These are phyloP conservation scores for Pleurotus giganteus DNA, from an alignment of 768 basidiomycete species.

Conservation along the genomic window DNA sequence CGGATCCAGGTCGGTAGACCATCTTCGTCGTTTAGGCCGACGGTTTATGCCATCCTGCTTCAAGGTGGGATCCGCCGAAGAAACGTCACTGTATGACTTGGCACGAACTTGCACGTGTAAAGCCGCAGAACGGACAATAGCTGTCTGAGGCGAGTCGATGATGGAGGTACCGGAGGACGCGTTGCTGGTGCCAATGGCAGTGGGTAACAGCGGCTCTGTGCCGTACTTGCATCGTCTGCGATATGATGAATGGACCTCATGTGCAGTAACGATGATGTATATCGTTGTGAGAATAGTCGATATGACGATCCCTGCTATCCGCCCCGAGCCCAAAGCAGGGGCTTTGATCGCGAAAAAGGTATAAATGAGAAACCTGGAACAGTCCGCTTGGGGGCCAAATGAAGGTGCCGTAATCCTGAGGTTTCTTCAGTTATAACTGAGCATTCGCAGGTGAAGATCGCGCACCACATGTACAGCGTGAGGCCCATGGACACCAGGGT, in stretches of 20 bases:
- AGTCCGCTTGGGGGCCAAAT: constrained; percentile 26
- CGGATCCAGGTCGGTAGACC: constrained; percentile 34
- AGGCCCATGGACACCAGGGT: constrained; percentile 35
- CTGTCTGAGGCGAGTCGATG: neutral
- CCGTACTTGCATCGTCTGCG: constrained; percentile 15
- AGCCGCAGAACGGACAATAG: neutral
- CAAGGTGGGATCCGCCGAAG: no score
- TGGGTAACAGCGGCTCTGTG: neutral
- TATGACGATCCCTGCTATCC: constrained; percentile 28
- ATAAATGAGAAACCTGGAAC: constrained; percentile 29
- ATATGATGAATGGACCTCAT: constrained; percentile 30
- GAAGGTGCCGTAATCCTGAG: constrained; percentile 27
- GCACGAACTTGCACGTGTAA: no score
- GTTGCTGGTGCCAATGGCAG: no score
- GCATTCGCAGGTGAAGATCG: constrained; percentile 2
- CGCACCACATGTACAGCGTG: constrained; percentile 37
- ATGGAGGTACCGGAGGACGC: no score
- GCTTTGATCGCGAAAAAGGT: constrained; percentile 32
- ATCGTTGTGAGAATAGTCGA: constrained; percentile 27
- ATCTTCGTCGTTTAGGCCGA: constrained; percentile 29
- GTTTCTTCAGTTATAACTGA: neutral
- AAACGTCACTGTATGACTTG: no score
- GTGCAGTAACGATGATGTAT: constrained; percentile 31
- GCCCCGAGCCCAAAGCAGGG: constrained; percentile 28
- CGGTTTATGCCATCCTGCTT: neutral